Conservation (phyloP, 345 rosid genomes). For the Eutrema yunnanense region DNA sequence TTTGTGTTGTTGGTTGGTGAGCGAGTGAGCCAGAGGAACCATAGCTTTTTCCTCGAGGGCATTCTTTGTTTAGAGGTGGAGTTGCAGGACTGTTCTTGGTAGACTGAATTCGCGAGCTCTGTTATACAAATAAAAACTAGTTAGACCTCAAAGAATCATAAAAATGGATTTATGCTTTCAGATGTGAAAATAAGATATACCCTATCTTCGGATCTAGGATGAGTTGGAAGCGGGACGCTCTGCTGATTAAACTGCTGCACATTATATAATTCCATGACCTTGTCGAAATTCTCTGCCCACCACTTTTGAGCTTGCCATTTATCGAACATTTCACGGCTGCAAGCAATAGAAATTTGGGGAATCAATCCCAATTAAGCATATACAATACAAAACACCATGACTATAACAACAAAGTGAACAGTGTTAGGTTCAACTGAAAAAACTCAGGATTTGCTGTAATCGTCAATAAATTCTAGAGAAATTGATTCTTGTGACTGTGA, state of each 20-base stretch:
- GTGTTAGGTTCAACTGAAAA: not conserved
- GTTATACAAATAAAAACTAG: not conserved
- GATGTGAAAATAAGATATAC: conserved; percentile 15
- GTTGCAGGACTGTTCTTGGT: conserved; percentile 64
- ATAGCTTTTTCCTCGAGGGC: conserved; percentile 50
- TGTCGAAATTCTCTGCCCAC: conserved; percentile 94
- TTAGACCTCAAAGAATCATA: not conserved
- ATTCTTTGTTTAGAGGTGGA: conserved; percentile 73
- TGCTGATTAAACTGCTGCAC: conserved; percentile 71
- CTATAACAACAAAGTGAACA: not conserved
- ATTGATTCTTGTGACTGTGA: not conserved
- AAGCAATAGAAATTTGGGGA: conserved; percentile 12
- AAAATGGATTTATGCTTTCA: not conserved
- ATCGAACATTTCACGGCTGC: conserved; percentile 90
- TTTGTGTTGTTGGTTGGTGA: conserved; percentile 37
- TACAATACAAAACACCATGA: not conserved
- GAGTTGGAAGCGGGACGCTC: conserved; percentile 63
- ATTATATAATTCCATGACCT: conserved; percentile 90
- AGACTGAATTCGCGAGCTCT: conserved; percentile 59
- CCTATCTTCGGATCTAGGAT: conserved; percentile 72
- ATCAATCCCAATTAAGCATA: not conserved
- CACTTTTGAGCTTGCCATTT: conserved; percentile 98
- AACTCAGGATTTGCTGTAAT: too few relatives aligned
- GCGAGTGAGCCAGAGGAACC: conserved; percentile 63
- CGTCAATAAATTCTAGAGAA: not conserved